phyloP scores from a whole-genome alignment of 768 basidiomycete species.

The Coprinopsis strossmayeri region DNA sequence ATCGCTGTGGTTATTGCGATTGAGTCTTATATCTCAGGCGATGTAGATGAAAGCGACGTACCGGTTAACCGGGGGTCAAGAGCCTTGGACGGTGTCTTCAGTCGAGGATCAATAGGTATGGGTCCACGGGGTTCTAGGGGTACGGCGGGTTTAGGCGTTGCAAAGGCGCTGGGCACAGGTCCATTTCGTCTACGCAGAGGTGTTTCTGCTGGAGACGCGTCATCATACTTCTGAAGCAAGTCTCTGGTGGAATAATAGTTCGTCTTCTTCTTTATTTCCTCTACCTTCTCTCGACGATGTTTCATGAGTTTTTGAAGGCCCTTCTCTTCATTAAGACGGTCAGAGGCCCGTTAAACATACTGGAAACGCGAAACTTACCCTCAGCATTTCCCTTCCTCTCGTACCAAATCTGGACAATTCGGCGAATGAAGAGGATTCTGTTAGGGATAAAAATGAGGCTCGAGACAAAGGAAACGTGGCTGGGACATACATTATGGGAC shows the following conservation, averaged over 20 bases:
- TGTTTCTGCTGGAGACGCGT: slow-evolving; percentile 32
- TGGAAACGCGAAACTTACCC: slow-evolving; percentile 46
- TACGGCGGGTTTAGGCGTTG: slow-evolving; percentile 25
- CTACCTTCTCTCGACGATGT: slow-evolving; percentile 78
- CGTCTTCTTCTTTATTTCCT: slow-evolving; percentile 96
- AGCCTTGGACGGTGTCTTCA: slow-evolving; percentile 18
- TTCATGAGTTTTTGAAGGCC: slow-evolving; percentile 67
- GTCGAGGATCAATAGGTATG: slow-evolving; percentile 8
- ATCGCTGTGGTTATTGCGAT: no score
- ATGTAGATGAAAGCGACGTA: slow-evolving; percentile 12
- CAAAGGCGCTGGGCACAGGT: slow-evolving; percentile 19
- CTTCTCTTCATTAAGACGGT: slow-evolving; percentile 60
- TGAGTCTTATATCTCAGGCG: no score
- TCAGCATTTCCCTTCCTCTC: slow-evolving; percentile 72
- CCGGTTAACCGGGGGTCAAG: slow-evolving; percentile 23
- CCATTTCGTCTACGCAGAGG: slow-evolving; percentile 36
- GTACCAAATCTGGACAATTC: slow-evolving; percentile 84
- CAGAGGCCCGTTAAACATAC: no score
- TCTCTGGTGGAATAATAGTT: slow-evolving; percentile 92
- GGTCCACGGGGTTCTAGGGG: slow-evolving; percentile 6
- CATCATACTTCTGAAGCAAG: slow-evolving; percentile 87
- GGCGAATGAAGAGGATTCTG: slow-evolving; percentile 65
- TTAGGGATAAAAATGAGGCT: background rate
- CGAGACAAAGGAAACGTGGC: no score
- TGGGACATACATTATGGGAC: slow-evolving; percentile 69